Evolutionary conservation across 768 basidiomycete genomes (phyloP), one percentile per base, ranked within the genome.

Genomic region (Russula emetica): DNA sequence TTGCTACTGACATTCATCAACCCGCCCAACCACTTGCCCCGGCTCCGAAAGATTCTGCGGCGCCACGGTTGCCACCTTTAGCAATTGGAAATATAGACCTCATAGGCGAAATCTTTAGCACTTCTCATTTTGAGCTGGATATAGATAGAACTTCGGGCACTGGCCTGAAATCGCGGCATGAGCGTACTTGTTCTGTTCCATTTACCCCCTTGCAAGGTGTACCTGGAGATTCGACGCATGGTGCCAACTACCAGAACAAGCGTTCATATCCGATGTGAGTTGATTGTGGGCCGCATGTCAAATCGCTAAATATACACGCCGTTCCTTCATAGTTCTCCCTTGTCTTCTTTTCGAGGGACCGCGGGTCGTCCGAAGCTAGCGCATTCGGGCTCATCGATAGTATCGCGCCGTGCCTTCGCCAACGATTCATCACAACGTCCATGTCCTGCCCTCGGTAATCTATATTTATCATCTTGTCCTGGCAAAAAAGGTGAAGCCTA

Each of bases 401-500:
- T 40, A 11, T 28, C 60, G 3, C 51, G 28, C 10, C 51, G 45
- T 5, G 40, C 32, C 8, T 47, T 14, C 6, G 11, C 60, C 4
- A 57, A 36, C 6, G 42, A 45, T 47, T 36, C 55, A 7, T 22
- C 54, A 42, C 58, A 60, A 5, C 59, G 44, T 34, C 30, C 62
- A 13, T 66, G 58, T 40, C 69, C 64, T 55, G 54, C 55, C 14
- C 75, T 96, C 10, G 95, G 95, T n/a, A 98, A 98, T 73, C 76
- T 98, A 24, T 81, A 88, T 56, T 74, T 98, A 36, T 93, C 90
- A 7, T 94, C 91, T 7, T 98, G 96, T 76, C 95, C 95, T 2
- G 95, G 95, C 5, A 98, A 98, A 75, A 94, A 97, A 81, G 87
- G 88, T 87, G 34, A 11, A 55, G 44, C 34, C 13, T 9, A 36